These are phyloP conservation scores for Cytidiella melzeri DNA, from an alignment of 768 basidiomycete species.

Conservation along the genomic window DNA sequence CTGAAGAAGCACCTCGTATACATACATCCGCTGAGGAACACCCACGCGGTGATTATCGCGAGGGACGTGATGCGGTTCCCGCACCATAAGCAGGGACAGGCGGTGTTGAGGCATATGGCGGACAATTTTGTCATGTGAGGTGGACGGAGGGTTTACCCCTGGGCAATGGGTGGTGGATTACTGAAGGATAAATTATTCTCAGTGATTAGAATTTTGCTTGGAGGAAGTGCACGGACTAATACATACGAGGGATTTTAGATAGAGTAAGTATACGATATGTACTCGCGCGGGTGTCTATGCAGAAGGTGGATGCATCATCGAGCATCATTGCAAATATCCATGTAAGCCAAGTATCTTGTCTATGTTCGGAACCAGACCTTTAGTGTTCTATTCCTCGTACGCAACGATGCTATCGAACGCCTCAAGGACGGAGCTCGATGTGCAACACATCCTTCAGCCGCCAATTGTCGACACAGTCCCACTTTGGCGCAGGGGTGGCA, in stretches of 20 bases:
- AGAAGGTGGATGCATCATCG: no score
- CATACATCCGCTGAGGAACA: constrained; percentile 51
- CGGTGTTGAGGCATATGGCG: constrained; percentile 68
- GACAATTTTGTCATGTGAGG: constrained; percentile 44
- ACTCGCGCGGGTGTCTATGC: no score
- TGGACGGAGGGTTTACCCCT: no score
- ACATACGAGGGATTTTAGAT: no score
- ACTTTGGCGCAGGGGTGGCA: not conserved
- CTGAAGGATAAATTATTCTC: no score
- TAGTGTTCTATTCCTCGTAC: constrained; percentile 16
- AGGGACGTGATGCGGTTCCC: constrained; percentile 59
- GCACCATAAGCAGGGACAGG: constrained; percentile 53
- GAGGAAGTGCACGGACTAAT: no score
- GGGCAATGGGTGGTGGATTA: no score
- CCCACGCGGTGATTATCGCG: constrained; percentile 69
- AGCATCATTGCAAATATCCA: no score
- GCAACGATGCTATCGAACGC: constrained; percentile 12
- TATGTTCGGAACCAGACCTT: no score
- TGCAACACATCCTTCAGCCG: constrained; percentile 6
- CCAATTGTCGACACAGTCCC: constrained; percentile 3
- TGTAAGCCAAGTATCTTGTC: no score
- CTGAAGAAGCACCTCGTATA: constrained; percentile 68
- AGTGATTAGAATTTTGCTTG: no score
- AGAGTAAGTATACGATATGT: no score
- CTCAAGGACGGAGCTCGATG: constrained; percentile 9